phyloP scores from a whole-genome alignment of 352 stramenopile species.

The Globisporangium okanoganense region DNA sequence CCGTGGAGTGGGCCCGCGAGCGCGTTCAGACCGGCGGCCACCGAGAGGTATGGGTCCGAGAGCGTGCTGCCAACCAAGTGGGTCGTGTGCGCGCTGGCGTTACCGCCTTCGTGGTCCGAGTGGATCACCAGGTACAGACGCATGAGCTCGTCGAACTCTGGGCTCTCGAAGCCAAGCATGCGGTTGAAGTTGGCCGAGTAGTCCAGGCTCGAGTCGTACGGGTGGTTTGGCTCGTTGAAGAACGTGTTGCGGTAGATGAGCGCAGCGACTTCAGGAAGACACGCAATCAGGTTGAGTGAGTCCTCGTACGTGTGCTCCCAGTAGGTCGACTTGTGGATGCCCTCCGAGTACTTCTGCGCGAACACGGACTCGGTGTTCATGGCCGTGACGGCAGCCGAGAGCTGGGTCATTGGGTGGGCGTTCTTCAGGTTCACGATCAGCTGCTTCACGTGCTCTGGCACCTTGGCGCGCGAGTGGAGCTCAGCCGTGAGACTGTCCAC shows the following conservation, averaged over 20 bases:
- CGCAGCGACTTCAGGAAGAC: conserved; percentile 96
- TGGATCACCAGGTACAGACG: conserved; percentile 99
- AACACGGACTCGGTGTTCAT: conserved; percentile 96
- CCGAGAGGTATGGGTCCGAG: conserved; percentile 97
- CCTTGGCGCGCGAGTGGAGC: conserved; percentile 92
- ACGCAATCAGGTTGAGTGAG: conserved; percentile 97
- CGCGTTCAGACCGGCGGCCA: conserved; percentile 95
- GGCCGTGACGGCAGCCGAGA: conserved; percentile 92
- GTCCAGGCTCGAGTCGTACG: conserved; percentile 94
- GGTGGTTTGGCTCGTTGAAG: conserved; percentile 93
- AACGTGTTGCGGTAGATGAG: conserved; percentile 99
- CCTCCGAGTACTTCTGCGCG: conserved; percentile 95
- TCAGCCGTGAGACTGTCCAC: conserved; percentile 94
- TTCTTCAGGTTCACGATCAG: conserved; percentile 96
- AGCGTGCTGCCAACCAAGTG: conserved; percentile 98
- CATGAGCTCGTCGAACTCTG: conserved; percentile 99
- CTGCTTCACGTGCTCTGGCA: conserved; percentile 94
- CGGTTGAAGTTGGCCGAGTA: conserved; percentile 99
- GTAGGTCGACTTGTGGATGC: conserved; percentile 98
- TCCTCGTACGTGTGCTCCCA: conserved; percentile 98
- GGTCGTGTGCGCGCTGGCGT: conserved; percentile 97
- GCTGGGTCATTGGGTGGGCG: conserved; percentile 99
- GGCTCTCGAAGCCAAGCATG: conserved; percentile 97
- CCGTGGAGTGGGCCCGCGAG: conserved; percentile 97
- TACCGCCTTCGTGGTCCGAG: conserved; percentile 99